phyloP scores from a whole-genome alignment of 1,284 basidiomycete genomes.

The Peniophora sp. region DNA sequence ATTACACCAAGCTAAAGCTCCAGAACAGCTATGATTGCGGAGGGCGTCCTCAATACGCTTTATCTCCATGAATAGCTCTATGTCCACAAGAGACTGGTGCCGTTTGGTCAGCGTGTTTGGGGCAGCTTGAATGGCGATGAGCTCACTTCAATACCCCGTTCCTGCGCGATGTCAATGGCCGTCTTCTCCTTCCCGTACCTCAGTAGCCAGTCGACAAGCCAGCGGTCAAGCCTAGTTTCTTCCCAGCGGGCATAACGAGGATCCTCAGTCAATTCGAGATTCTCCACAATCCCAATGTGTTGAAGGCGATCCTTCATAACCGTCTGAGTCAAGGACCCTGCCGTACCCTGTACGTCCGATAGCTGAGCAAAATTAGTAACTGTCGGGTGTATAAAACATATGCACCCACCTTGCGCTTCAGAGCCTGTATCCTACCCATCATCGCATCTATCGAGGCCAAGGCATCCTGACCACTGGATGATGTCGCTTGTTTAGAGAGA shows the following conservation, averaged over 20 bases:
- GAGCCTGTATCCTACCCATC: constrained; percentile 64
- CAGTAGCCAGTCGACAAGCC: constrained; percentile 90
- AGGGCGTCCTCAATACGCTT: constrained; percentile 80
- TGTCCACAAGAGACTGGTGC: constrained; percentile 73
- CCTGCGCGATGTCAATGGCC: constrained; percentile 60
- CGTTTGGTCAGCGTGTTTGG: constrained; percentile 1
- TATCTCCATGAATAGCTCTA: constrained; percentile 89
- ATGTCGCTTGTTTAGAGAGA: constrained; percentile 45
- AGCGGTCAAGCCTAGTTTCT: constrained; percentile 76
- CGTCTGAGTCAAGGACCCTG: constrained; percentile 59
- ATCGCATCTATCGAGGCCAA: constrained; percentile 63
- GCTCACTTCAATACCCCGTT: constrained; percentile 65
- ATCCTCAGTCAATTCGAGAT: constrained; percentile 38
- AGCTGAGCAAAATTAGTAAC: constrained; percentile 35
- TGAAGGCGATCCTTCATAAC: constrained; percentile 68
- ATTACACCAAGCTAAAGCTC: constrained; percentile 91
- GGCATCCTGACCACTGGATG: constrained; percentile 30
- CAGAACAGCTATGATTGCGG: constrained; percentile 66
- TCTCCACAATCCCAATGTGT: constrained; percentile 59
- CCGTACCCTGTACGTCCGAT: constrained; percentile 57
- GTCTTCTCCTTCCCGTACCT: constrained; percentile 66
- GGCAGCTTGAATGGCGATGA: background rate
- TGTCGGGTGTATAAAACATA: background rate
- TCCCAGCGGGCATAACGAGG: constrained; percentile 70
- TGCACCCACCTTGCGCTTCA: constrained; percentile 71